Evolutionary conservation across 176 grass and related monocot species (phyloP), one percentile per base, ranked within the genome.

Genomic region (Oryza meridionalis): DNA sequence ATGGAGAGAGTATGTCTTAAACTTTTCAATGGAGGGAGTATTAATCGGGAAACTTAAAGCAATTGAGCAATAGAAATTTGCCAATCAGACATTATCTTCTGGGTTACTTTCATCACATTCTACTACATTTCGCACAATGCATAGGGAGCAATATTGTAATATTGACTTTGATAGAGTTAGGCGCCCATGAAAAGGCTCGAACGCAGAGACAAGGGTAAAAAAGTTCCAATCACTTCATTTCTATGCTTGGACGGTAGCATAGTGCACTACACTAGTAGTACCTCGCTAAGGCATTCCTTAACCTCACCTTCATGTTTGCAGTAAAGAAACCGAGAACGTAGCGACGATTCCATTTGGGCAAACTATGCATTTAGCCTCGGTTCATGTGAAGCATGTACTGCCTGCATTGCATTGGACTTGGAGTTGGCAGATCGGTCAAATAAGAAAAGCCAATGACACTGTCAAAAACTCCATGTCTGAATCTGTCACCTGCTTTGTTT

Each of bases 341-440:
- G 33, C 81, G 67, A 77, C 81, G 85, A 91, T 88, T 90, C 88
- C 80, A 50, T 84, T 16, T 32, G 66, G 67, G 32, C 45, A 78
- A 69, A 19, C 82, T 69, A 58, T 77, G 81, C 70, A 80, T 7
- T 59, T 87, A 65, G 44, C 77, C 81, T 81, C 81, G 81, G 75
- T 81, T 65, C 68, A 13, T 73, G 82, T 69, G 82, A 62, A 55
- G 13, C 49, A 51, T 51, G 49, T 45, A 75, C 72, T 75, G 51
- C 13, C 10, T 43, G 53, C 12, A 44, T 5, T 25, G 61, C 79
- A 75, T 87, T 43, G 88, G 64, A 61, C 19, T 69, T 15, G 68
- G 75, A 13, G 84, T 70, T 4, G 4, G 17, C 72, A 70, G 75
- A 75, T 32, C 63, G 13, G 88, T 87, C 88, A 84, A 83, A 79